Conservation (phyloP, 2,329 filamentous ascomycete species). For the Rhynchosporium agropyri region DNA sequence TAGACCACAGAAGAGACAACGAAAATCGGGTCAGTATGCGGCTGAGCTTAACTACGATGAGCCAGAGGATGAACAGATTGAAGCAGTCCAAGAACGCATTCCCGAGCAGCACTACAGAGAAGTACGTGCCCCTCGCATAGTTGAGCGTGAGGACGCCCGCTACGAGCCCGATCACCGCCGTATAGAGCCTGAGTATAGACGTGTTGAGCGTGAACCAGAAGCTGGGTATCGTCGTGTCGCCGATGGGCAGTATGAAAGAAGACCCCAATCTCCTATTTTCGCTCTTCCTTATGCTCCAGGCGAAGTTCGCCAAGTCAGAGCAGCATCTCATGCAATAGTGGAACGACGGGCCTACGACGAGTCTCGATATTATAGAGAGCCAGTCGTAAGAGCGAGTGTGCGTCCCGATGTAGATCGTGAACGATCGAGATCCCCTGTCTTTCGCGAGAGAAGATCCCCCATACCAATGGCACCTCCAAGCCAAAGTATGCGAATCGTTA, state of each 20-base stretch:
- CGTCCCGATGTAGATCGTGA: conserved; percentile 53
- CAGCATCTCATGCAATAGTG: conserved; percentile 35
- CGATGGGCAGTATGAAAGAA: conserved; percentile 32
- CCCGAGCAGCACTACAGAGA: conserved; percentile 32
- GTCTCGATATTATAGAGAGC: conserved; percentile 50
- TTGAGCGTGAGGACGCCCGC: conserved; percentile 34
- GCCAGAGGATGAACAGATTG: conserved; percentile 47
- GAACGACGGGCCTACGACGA: conserved; percentile 38
- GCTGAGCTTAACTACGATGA: conserved; percentile 50
- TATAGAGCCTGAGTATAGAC: conserved; percentile 35
- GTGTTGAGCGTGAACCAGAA: conserved; percentile 37
- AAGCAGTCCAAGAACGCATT: conserved; percentile 27
- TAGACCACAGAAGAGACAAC: conserved; percentile 60
- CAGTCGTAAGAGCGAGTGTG: conserved; percentile 50
- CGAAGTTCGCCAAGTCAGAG: conserved; percentile 35
- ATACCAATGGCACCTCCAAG: conserved; percentile 52
- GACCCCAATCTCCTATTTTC: conserved; percentile 37
- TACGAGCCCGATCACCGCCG: conserved; percentile 35
- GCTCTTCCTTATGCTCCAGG: conserved; percentile 35
- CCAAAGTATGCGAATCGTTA: conserved; percentile 66
- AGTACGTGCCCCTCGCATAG: conserved; percentile 27
- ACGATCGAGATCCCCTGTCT: conserved; percentile 52
- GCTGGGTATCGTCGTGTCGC: conserved; percentile 33
- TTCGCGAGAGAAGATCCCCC: conserved; percentile 51
- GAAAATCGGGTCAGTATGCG: conserved; percentile 50